Conservation (phyloP, 305 asterid species). For the Andrographis paniculata region DNA sequence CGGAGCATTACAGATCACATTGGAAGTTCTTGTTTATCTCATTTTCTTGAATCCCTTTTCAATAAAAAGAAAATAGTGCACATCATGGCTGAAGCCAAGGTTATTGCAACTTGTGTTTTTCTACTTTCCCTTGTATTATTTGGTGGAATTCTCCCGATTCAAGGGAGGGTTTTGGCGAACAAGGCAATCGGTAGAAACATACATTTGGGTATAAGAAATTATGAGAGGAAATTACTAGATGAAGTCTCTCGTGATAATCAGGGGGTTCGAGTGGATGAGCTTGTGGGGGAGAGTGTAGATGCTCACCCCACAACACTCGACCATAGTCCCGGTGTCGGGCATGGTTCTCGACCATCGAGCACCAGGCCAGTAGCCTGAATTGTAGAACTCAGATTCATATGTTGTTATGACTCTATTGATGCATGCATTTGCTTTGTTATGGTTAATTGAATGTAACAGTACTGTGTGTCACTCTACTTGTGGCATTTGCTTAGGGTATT, state of each 20-base stretch:
- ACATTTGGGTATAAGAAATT: no score
- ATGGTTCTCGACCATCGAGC: slow-evolving; percentile 19
- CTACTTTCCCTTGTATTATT: slow-evolving; percentile 18
- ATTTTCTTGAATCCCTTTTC: not conserved
- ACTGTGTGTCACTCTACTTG: no score
- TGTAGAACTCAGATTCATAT: no score
- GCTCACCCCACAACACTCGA: slow-evolving; percentile 26
- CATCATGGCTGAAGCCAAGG: slow-evolving; percentile 20
- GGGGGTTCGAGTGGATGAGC: not conserved
- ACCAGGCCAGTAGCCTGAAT: slow-evolving; percentile 2
- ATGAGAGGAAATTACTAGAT: not conserved
- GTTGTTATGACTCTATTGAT: no score
- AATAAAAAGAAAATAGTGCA: not conserved
- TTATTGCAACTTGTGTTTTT: slow-evolving; percentile 8
- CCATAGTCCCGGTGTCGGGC: slow-evolving; percentile 51
- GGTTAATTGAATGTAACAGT: no score
- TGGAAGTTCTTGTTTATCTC: no score
- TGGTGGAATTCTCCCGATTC: slow-evolving; percentile 16
- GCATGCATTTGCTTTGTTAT: no score
- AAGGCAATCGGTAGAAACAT: not conserved
- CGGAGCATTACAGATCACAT: no score
- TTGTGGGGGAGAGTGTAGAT: no score
- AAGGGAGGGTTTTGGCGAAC: slow-evolving; percentile 13
- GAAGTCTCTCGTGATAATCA: not conserved
- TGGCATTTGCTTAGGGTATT: no score